Conservation (phyloP, 108 stramenopile species). For the Craspedostauros australis region DNA sequence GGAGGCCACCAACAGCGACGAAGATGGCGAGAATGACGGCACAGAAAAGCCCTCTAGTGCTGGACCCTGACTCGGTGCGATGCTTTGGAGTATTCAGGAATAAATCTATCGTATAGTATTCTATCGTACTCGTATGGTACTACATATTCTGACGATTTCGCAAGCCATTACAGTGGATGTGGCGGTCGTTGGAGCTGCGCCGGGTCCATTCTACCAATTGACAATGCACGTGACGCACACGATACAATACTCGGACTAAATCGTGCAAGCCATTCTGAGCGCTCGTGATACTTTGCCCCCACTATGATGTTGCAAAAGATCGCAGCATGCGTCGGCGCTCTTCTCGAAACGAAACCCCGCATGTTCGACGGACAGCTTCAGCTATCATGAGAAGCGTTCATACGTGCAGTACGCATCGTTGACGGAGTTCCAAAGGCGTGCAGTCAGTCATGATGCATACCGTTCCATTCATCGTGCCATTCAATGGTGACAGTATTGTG, state of each 20-base stretch:
- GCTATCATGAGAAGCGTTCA: not conserved
- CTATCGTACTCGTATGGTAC: no score
- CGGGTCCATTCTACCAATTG: no score
- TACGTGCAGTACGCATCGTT: not conserved
- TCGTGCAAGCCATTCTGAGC: conserved; percentile 42
- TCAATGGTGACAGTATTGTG: not conserved
- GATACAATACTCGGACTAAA: no score
- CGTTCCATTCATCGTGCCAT: not conserved
- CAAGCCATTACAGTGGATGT: no score
- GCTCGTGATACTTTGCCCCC: conserved; percentile 66
- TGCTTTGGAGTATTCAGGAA: not conserved
- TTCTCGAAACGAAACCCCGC: conserved; percentile 70
- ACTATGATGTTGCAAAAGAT: conserved; percentile 48
- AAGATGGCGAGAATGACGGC: not conserved
- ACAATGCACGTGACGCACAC: no score
- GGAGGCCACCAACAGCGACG: not conserved
- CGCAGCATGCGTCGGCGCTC: conserved; percentile 27
- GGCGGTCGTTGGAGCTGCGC: no score
- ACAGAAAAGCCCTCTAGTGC: not conserved
- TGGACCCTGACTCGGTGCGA: not conserved
- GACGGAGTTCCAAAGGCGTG: not conserved
- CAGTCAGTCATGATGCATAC: not conserved
- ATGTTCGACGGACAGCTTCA: conserved; percentile 73
- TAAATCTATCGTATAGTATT: no score
- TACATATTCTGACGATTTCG: no score